These are phyloP conservation scores for Pythium diclinum DNA, from an alignment of 352 stramenopile genomes.

Conservation along the genomic window DNA sequence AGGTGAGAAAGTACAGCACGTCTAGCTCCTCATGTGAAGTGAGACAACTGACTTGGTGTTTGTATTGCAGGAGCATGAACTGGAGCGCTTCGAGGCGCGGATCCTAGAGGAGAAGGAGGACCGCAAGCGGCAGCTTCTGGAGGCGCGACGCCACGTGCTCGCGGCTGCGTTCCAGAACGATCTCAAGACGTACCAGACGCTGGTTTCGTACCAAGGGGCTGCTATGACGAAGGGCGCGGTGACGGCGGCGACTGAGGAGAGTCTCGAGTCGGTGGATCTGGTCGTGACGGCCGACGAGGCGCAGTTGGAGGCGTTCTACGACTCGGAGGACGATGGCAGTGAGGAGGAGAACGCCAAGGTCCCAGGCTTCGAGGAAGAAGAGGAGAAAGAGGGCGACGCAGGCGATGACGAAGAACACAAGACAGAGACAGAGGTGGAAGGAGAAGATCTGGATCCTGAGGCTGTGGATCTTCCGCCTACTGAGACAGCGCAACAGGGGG, in stretches of 20 bases:
- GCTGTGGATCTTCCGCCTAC: neutral
- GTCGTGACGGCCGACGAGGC: slow-evolving; percentile 56
- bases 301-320: slow-evolving; percentile 75
- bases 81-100: slow-evolving; percentile 63
- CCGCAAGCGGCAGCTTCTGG: slow-evolving; percentile 51
- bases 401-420: slow-evolving; percentile 5
- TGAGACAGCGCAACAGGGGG: neutral
- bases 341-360: neutral
- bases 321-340: slow-evolving; percentile 42
- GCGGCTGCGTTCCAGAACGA: slow-evolving; percentile 71
- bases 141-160: slow-evolving; percentile 51
- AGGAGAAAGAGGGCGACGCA: slow-evolving; percentile 31
- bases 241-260: slow-evolving; percentile 30
- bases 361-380: slow-evolving; percentile 24
- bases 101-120: slow-evolving; percentile 69
- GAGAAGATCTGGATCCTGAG: neutral
- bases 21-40: neutral
- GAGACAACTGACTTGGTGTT: neutral
- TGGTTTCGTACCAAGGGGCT: slow-evolving; percentile 53
- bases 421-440: neutral
- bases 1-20: slow-evolving; percentile 25
- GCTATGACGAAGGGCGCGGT: slow-evolving; percentile 16
- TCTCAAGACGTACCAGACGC: slow-evolving; percentile 75
- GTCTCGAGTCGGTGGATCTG: slow-evolving; percentile 70
- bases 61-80: slow-evolving; percentile 53